Conservation (phyloP, 768 basidiomycete species). For the Boletus rubescentipes region DNA sequence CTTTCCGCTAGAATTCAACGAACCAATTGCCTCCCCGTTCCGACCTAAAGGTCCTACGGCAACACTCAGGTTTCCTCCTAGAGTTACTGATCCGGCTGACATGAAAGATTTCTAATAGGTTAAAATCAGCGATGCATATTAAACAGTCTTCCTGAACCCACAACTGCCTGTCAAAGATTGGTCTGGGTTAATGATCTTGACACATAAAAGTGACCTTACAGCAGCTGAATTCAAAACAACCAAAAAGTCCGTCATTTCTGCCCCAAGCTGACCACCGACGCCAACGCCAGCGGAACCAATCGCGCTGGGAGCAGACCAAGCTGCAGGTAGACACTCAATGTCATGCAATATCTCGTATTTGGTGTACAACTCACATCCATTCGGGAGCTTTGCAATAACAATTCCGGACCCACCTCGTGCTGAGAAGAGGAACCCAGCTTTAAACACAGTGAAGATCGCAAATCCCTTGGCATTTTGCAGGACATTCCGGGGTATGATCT, state of each 20-base stretch:
- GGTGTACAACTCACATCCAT: slow-evolving; percentile 64
- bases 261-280: slow-evolving; percentile 79
- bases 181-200: slow-evolving; percentile 4
- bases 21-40: slow-evolving; percentile 86
- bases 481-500: slow-evolving; percentile 57
- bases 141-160: slow-evolving; percentile 36
- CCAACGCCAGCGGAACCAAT: slow-evolving; percentile 93
- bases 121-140: not conserved
- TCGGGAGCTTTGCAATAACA: slow-evolving; percentile 79
- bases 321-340: slow-evolving; percentile 54
- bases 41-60: slow-evolving; percentile 92
- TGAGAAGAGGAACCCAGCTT: slow-evolving; percentile 64
- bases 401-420: slow-evolving; percentile 83
- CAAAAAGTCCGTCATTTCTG: slow-evolving; percentile 89
- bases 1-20: slow-evolving; percentile 80
- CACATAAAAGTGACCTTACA: slow-evolving; percentile 41
- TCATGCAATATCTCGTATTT: not conserved
- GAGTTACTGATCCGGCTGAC: slow-evolving; percentile 86
- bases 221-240: slow-evolving; percentile 83
- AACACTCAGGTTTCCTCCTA: slow-evolving; percentile 89
- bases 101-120: slow-evolving; percentile 76
- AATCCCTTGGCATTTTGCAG: slow-evolving; percentile 69
- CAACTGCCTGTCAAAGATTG: slow-evolving; percentile 50
- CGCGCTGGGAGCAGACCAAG: slow-evolving; percentile 93
- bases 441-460: slow-evolving; percentile 89